These are phyloP conservation scores for Glycyrrhiza uralensis DNA, from an alignment of 306 rosid species.

Conservation along the genomic window DNA sequence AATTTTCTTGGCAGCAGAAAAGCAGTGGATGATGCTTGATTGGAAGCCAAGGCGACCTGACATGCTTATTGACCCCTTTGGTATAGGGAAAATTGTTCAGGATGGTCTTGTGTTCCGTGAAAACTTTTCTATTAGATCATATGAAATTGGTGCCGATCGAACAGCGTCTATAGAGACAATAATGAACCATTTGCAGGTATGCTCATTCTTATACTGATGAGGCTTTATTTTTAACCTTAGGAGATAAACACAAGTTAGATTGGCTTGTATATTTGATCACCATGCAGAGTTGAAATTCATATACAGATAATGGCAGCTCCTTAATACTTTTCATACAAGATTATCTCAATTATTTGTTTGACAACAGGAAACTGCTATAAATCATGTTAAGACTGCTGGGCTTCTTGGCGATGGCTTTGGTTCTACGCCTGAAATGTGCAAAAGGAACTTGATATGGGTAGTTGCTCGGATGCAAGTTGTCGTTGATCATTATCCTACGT, in stretches of 20 bases:
- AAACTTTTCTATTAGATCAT: slow-evolving; percentile 92
- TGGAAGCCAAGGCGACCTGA: slow-evolving; percentile 98
- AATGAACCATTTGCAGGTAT: slow-evolving; percentile 98
- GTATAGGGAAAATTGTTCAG: slow-evolving; percentile 88
- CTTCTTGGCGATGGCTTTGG: slow-evolving; percentile 97
- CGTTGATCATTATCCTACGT: slow-evolving; percentile 94
- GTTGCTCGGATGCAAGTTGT: slow-evolving; percentile 93
- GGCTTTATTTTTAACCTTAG: neutral
- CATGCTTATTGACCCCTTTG: slow-evolving; percentile 91
- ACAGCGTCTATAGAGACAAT: slow-evolving; percentile 95
- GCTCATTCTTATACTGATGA: neutral
- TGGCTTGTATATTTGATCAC: neutral
- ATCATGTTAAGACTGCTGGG: slow-evolving; percentile 92
- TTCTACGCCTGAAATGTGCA: slow-evolving; percentile 94
- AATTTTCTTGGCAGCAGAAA: slow-evolving; percentile 97
- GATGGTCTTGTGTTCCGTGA: slow-evolving; percentile 93
- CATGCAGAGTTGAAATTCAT: neutral
- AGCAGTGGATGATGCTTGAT: slow-evolving; percentile 99
- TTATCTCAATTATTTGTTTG: slow-evolving; percentile 23
- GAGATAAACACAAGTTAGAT: neutral
- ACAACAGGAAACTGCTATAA: slow-evolving; percentile 92
- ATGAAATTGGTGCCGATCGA: slow-evolving; percentile 99
- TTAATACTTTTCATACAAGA: neutral
- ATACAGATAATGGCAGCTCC: neutral
- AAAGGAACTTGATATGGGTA: slow-evolving; percentile 96